phyloP scores from a whole-genome alignment of 2,329 filamentous ascomycete species.

The Septoria petroselini region DNA sequence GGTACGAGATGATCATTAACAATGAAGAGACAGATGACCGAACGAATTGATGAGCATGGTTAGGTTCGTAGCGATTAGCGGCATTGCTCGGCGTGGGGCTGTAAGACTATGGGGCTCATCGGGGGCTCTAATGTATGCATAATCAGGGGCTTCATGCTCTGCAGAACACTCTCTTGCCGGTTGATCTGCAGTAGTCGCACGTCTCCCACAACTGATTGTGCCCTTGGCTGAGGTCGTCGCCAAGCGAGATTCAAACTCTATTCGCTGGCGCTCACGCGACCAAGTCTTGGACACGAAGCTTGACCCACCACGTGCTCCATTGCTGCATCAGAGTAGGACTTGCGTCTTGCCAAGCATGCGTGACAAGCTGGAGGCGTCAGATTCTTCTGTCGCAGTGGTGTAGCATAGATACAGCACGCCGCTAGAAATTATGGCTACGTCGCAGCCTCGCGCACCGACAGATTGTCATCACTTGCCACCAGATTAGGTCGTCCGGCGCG shows the following conservation, averaged over 20 bases:
- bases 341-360: not conserved
- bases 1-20: not conserved
- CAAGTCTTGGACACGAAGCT: slow-evolving; percentile 2
- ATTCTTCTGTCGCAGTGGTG: slow-evolving; percentile 2
- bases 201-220: no score
- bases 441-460: not conserved
- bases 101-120: no score
- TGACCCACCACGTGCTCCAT: slow-evolving; percentile 7
- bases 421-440: not conserved
- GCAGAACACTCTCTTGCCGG: not conserved
- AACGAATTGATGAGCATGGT: slow-evolving; percentile 6
- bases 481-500: not conserved
- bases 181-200: not conserved
- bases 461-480: not conserved
- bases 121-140: not conserved
- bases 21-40: not conserved
- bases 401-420: not conserved
- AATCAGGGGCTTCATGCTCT: not conserved
- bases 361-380: not conserved
- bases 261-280: no score
- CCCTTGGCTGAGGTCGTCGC: no score
- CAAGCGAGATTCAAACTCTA: no score
- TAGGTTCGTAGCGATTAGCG: not conserved
- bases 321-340: slow-evolving; percentile 1
- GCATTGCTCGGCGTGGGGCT: slow-evolving; percentile 5